A percentile compares a stretch with the other conserved stretches of the same genome.
phyloP scores from a whole-genome alignment of 371 early-diverging fungal species.

The Blakeslea trispora region DNA sequence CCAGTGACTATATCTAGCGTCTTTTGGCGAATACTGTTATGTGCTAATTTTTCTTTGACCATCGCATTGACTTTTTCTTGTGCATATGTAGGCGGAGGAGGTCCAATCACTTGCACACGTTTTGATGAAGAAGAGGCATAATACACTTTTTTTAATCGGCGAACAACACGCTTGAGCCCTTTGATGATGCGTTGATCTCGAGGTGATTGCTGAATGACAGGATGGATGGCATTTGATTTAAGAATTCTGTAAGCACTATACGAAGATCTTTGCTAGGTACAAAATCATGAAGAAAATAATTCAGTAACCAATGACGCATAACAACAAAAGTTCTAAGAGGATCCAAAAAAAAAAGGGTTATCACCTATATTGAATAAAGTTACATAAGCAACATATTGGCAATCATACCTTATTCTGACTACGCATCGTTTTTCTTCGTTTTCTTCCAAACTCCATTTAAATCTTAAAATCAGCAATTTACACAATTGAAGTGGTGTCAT shows the following conservation, averaged over 20 bases:
- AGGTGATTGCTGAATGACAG: slow-evolving; percentile 41
- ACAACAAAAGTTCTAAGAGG: slow-evolving; percentile 70
- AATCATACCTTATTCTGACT: slow-evolving; percentile 66
- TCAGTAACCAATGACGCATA: slow-evolving; percentile 67
- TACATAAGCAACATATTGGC: too few species aligned
- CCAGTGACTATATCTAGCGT: slow-evolving; percentile 32
- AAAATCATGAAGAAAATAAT: slow-evolving; percentile 70
- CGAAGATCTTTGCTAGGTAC: slow-evolving; percentile 54
- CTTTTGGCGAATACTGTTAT: slow-evolving; percentile 38
- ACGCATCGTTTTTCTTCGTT: slow-evolving; percentile 58
- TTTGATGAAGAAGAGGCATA: slow-evolving; percentile 32
- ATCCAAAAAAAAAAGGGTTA: too few species aligned
- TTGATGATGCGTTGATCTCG: slow-evolving; percentile 60
- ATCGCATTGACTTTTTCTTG: slow-evolving; percentile 41
- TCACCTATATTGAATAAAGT: too few species aligned
- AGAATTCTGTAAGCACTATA: slow-evolving; percentile 37
- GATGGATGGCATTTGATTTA: slow-evolving; percentile 50
- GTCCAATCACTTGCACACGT: slow-evolving; percentile 43
- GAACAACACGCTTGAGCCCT: slow-evolving; percentile 47
- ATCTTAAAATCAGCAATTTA: slow-evolving; percentile 60
- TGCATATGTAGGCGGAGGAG: slow-evolving; percentile 44
- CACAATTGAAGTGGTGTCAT: slow-evolving; percentile 60
- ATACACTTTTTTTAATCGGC: slow-evolving; percentile 49
- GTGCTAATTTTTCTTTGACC: slow-evolving; percentile 39
- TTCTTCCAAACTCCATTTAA: slow-evolving; percentile 60